Conservation (phyloP, 208 protist genomes). For the Vickermania spadyakhi region DNA sequence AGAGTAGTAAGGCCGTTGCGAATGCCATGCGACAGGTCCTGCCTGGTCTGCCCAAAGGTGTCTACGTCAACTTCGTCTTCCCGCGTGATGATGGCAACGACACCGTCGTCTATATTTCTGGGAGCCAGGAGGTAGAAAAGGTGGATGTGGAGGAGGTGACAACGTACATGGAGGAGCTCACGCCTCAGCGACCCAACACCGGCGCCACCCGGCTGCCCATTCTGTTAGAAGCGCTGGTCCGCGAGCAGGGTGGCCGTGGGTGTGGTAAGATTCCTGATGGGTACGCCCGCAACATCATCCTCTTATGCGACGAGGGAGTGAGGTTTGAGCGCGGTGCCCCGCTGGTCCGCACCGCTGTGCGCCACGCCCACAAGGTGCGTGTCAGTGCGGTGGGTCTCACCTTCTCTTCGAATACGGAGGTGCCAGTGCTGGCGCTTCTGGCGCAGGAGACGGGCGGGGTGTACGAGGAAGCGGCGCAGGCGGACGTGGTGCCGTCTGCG, state of each 20-base stretch:
- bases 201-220: slow-evolving; percentile 20
- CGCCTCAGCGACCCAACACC: slow-evolving; percentile 14
- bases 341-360: slow-evolving; percentile 20
- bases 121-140: slow-evolving; percentile 10
- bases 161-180: slow-evolving; percentile 8
- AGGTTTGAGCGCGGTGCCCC: slow-evolving; percentile 10
- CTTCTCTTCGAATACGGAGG: slow-evolving; percentile 8
- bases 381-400: slow-evolving; percentile 52
- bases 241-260: slow-evolving; percentile 4
- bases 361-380: slow-evolving; percentile 13
- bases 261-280: slow-evolving; percentile 27
- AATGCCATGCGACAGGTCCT: slow-evolving; percentile 18
- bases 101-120: slow-evolving; percentile 12
- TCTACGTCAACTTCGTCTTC: slow-evolving; percentile 44
- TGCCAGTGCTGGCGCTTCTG: slow-evolving; percentile 35
- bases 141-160: slow-evolving; percentile 11
- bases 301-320: slow-evolving; percentile 41
- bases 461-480: slow-evolving; percentile 14
- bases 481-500: slow-evolving; percentile 10
- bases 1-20: slow-evolving; percentile 14
- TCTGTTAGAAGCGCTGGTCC: slow-evolving; percentile 22
- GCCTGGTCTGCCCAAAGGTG: slow-evolving; percentile 21
- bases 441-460: slow-evolving; percentile 29
- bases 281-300: slow-evolving; percentile 58
- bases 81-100: slow-evolving; percentile 13